phyloP scores from a whole-genome alignment of 257 asterid genomes.

The Penstemon eatonii region DNA sequence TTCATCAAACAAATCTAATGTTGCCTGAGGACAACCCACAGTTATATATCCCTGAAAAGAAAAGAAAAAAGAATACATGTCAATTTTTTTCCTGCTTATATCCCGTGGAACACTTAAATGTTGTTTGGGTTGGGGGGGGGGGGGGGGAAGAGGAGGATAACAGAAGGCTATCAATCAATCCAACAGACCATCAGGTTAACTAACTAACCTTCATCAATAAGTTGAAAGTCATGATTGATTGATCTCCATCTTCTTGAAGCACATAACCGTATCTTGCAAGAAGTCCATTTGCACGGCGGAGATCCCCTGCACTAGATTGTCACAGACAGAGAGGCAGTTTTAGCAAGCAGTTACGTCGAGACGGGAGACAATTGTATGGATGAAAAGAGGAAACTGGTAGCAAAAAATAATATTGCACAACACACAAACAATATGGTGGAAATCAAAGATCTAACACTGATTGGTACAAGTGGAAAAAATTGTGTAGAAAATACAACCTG shows the following conservation, averaged over 20 bases:
- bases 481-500: conserved; percentile 50
- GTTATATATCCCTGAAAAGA: conserved; percentile 63
- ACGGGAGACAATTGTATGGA: conserved; percentile 18
- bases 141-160: not conserved
- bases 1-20: conserved; percentile 51
- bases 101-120: conserved; percentile 1
- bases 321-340: conserved; percentile 34
- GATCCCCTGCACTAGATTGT: conserved; percentile 78
- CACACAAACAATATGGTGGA: not conserved
- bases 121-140: not conserved
- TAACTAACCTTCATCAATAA: conserved; percentile 64
- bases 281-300: conserved; percentile 81
- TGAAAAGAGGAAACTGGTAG: conserved; percentile 1
- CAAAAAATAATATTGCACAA: conserved; percentile 4
- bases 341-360: conserved; percentile 34
- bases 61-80: conserved; percentile 18
- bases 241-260: conserved; percentile 57
- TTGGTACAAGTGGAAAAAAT: conserved; percentile 8
- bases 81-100: conserved; percentile 1
- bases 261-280: conserved; percentile 64
- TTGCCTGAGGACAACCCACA: conserved; percentile 56
- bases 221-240: conserved; percentile 53
- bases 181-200: conserved; percentile 11
- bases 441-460: conserved; percentile 5
- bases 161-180: conserved; percentile 1